Evolutionary conservation across 2,329 filamentous ascomycete species (phyloP).

Genomic region (Diaporthe eres): DNA sequence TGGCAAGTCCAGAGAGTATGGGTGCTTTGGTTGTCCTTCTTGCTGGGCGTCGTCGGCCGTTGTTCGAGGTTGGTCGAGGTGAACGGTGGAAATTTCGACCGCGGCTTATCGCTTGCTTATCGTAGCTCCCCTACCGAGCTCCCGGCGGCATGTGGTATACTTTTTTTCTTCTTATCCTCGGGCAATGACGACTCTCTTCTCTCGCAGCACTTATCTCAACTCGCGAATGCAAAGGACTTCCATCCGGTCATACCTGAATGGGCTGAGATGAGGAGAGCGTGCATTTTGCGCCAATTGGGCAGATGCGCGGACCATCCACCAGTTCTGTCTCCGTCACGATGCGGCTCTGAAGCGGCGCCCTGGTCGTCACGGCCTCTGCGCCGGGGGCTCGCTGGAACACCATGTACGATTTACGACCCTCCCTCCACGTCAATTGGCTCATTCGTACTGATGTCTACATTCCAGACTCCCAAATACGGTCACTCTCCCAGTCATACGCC

Average conservation of each 20-base stretch:
- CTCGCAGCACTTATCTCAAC: not conserved
- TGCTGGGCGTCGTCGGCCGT: slow-evolving; percentile 5
- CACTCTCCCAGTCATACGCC: slow-evolving; percentile 5
- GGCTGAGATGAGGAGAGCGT: slow-evolving; percentile 51
- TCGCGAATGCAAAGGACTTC: slow-evolving; percentile 1
- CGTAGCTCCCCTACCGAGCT: slow-evolving; percentile 32
- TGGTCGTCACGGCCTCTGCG: slow-evolving; percentile 29
- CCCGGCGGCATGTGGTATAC: slow-evolving; percentile 25
- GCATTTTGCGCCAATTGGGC: slow-evolving; percentile 49
- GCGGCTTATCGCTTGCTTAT: slow-evolving; percentile 41
- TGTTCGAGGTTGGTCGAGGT: not conserved
- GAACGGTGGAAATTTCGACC: slow-evolving; percentile 38
- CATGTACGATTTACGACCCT: not conserved
- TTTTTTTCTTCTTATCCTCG: not conserved
- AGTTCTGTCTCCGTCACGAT: slow-evolving; percentile 16
- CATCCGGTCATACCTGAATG: slow-evolving; percentile 44
- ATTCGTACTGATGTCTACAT: not conserved
- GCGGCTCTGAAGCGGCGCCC: slow-evolving; percentile 9
- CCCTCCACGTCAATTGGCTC: not conserved
- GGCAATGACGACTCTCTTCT: not conserved
- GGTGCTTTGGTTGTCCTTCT: slow-evolving; percentile 41
- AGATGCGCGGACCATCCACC: slow-evolving; percentile 43
- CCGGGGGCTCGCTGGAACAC: slow-evolving; percentile 23
- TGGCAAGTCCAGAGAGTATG: not conserved
- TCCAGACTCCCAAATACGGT: slow-evolving; percentile 6